Evolutionary conservation across 1,284 basidiomycete species (phyloP).

Genomic region (Porodaedalea pini): DNA sequence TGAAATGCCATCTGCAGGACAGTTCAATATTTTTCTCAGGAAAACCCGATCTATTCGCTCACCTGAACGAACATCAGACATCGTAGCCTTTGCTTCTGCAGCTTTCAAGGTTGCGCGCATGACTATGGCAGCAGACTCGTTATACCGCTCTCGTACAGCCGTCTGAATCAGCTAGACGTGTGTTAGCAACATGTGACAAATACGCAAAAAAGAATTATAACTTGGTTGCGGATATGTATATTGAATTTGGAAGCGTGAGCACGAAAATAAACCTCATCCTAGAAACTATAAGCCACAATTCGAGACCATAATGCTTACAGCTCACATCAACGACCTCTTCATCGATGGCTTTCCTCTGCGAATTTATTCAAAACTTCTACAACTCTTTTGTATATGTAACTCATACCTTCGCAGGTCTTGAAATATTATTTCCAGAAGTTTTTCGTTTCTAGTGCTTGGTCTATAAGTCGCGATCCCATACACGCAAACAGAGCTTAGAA

Average conservation of each 20-base stretch:
- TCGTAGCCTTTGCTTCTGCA: constrained; percentile 59
- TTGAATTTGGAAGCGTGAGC: constrained; percentile 89
- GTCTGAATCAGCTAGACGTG: constrained; percentile 63
- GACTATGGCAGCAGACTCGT: constrained; percentile 67
- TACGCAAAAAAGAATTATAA: constrained; percentile 32
- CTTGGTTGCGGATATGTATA: constrained; percentile 84
- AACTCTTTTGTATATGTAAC: neutral
- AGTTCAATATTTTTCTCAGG: constrained; percentile 14
- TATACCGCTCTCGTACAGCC: constrained; percentile 76
- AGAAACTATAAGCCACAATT: constrained; percentile 3
- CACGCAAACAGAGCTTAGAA: constrained; percentile 2
- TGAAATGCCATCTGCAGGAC: constrained; percentile 54
- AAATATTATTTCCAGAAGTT: constrained; percentile 45
- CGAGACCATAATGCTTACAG: constrained; percentile 13
- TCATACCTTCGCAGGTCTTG: constrained; percentile 50
- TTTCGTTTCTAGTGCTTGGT: constrained; percentile 52
- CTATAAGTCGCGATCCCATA: constrained; percentile 5
- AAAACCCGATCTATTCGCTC: constrained; percentile 21
- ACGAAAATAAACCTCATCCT: constrained; percentile 76
- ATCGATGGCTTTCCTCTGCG: constrained; percentile 55
- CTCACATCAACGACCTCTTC: constrained; percentile 66
- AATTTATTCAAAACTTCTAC: neutral
- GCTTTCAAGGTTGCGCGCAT: constrained; percentile 68
- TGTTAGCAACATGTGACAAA: neutral
- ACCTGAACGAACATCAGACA: constrained; percentile 68